Base-by-base conservation (phyloP, 768 basidiomycete genomes). In the Rossbeevera mucosa region DNA sequence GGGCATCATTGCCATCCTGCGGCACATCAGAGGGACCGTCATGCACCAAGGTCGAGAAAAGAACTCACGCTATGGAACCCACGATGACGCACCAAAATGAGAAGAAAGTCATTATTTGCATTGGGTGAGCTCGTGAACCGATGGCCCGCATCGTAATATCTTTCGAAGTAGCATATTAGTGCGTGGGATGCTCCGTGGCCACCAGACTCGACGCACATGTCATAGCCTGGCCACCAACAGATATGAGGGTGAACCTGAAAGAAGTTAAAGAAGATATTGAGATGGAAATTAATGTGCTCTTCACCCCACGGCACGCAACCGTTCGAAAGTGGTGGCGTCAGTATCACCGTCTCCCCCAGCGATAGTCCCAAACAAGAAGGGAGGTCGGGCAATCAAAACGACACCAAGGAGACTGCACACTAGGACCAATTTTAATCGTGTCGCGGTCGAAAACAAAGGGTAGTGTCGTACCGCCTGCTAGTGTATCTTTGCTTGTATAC, bases 321-420 rank as follows among this genome's bases (percentile, higher is more conserved):
- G 68, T 61, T 74, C 68, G 48, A 59, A 14, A 59, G 65, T 5
- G 59, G 54, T 55, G 9, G 54, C 47, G 11, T 48, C 53, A 4
- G 25, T 21, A 24, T 29, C 52, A n/a, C 18, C 46, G 18, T 52
- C 54, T 14, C 29, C 47, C 11, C 44, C 26, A 4, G 26, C 18
- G 24, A 42, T 45, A 50, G 55, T 50, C 3, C 85, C 86, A 59
- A 96, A 94, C 7, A 96, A 59, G 47, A 83, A 81, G 1, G 76
- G 71, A 0, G 93, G 93, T 30, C 89, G 76, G 11, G 91, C 88
- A 46, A 96, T 91, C 7, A 93, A 74, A 13, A 94, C 65, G 8
- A 92, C 90, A 0, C 92, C 93, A 8, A 79, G 40, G 28, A 94
- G 74, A 65, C 88, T 86, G 44, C 78, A 75, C 7, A 86, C 80